Percentiles rank a stretch among this genome's conserved stretches.
phyloP scores from a whole-genome alignment of 768 basidiomycete species.

The Kwoniella europaea region DNA sequence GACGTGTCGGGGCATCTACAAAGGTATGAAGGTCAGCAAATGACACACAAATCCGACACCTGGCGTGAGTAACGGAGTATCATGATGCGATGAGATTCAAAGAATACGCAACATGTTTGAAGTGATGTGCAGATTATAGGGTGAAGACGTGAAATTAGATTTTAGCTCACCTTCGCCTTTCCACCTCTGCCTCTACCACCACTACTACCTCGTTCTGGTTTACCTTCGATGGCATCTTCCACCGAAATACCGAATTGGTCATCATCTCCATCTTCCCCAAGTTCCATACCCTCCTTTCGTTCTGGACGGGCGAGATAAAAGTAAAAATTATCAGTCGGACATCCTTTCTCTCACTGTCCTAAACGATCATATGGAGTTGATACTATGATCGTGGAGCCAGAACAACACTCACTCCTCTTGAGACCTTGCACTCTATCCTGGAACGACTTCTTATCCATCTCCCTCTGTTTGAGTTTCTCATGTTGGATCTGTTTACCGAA shows the following conservation, averaged over 20 bases:
- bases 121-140: background rate
- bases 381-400: conserved; percentile 2
- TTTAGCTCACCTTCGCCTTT: conserved; percentile 40
- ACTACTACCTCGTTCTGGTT: conserved; percentile 32
- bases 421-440: conserved; percentile 81
- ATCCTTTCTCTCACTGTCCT: background rate
- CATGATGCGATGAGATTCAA: background rate
- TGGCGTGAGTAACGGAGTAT: too few relatives aligned
- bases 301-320: conserved; percentile 62
- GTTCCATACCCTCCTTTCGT: conserved; percentile 77
- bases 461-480: conserved; percentile 89
- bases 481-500: conserved; percentile 97
- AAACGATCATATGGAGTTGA: background rate
- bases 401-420: conserved; percentile 75
- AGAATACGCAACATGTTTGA: background rate
- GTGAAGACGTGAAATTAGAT: background rate
- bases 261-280: conserved; percentile 65
- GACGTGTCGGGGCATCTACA: conserved; percentile 65
- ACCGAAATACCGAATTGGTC: conserved; percentile 86
- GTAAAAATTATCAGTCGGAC: background rate
- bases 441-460: conserved; percentile 88
- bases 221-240: conserved; percentile 74
- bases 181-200: conserved; percentile 45
- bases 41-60: too few relatives aligned
- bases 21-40: conserved; percentile 12